Base-by-base conservation (phyloP, 179 eudicot genomes). In the Carnegiea gigantea region DNA sequence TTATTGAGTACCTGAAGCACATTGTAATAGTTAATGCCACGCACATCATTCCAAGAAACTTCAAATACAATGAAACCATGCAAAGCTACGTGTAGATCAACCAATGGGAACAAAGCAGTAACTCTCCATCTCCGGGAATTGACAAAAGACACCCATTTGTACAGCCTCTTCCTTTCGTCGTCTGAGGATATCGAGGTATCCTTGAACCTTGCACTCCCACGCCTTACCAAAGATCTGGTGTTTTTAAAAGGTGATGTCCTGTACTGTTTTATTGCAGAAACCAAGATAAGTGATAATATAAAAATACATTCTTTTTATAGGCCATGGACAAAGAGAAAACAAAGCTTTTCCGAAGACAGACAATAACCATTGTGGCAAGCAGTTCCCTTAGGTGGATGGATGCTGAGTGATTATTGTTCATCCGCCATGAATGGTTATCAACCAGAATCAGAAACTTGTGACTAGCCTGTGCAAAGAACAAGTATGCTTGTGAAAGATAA, bases 51-150 rank as follows among this genome's bases (percentile, higher is more conserved):
- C 98, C 98, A 95, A 60, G 82, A 79, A 84, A 95, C 97, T 88
- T 95, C 97, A 75, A 95, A 95, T 23, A 94, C 95, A 74, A 95
- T 89, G 80, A 93, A 94, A 24, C 98, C 98, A 86, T 92, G 93
- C 84, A 95, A 85, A 64, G 97, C 91, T 79, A 90, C 89, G 77
- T 89, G 92, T 83, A 95, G 82, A 85, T 92, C 92, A 86, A 88
- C 91, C 84, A 95, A 91, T 80, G 97, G 92, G 82, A 93, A 80
- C 80, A 95, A 81, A 23, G 97, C 90, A 40, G 87, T 88, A 82
- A 89, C 80, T 82, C 86, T 83, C 89, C 86, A 83, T 12, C 81
- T 85, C 44, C 78, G 84, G 51, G 86, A 83, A 75, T 80, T 80
- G 77, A 86, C 84, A 77, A 83, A 81, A 54, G 86, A 83, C 11